A percentile compares a stretch with the other conserved stretches of the same genome.
These are phyloP conservation scores for Sclerotinia minor DNA, from an alignment of 2,329 filamentous ascomycete species.

Conservation along the genomic window DNA sequence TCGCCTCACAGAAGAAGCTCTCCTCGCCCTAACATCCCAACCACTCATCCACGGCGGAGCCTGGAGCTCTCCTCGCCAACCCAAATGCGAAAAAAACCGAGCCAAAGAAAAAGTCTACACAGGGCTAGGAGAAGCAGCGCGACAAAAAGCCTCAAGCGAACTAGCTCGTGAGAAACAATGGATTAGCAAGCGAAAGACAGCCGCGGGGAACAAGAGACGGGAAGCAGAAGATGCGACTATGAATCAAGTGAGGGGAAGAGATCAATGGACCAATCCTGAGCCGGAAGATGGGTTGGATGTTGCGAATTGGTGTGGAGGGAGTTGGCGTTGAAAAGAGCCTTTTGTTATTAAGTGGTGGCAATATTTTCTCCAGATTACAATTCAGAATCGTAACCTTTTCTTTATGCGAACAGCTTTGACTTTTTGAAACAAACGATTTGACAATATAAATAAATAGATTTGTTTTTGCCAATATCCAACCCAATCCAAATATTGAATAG, in stretches of 20 bases:
- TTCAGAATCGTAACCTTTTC: too few relatives aligned
- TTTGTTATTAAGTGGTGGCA: not conserved
- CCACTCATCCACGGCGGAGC: slow-evolving; percentile 6
- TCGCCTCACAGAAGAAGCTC: not conserved
- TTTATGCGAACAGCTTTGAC: too few relatives aligned
- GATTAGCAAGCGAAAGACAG: not conserved
- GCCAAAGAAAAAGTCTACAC: not conserved
- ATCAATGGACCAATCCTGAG: not conserved
- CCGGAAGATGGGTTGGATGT: not conserved
- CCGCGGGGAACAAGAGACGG: not conserved
- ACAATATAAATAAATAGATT: too few relatives aligned
- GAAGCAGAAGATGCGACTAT: not conserved
- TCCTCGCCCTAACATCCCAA: slow-evolving; percentile 3
- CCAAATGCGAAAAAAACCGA: too few relatives aligned
- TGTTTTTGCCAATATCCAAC: too few relatives aligned
- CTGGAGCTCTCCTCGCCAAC: not conserved
- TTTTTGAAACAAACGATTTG: too few relatives aligned
- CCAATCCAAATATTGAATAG: too few relatives aligned
- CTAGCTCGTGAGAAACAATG: not conserved
- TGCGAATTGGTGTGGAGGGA: not conserved
- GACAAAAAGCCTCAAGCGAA: not conserved
- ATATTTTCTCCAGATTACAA: not conserved
- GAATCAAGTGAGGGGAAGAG: not conserved
- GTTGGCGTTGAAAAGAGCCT: not conserved
- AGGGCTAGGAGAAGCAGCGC: not conserved